Base-by-base conservation (phyloP, 345 rosid genomes). In the Excoecaria cochinchinensis region DNA sequence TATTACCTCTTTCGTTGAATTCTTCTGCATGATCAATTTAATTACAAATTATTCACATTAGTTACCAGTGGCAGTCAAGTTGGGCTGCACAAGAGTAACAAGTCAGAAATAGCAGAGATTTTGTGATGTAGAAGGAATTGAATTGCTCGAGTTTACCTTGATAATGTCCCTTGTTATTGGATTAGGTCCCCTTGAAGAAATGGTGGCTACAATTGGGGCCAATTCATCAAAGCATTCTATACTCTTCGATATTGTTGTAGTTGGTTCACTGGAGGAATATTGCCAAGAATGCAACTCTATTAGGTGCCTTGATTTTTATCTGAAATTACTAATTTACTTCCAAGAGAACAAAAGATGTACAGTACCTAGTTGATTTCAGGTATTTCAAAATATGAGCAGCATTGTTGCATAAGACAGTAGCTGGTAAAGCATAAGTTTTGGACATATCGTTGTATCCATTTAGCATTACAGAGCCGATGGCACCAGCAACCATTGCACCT, bases 151-250 rank as follows among this genome's bases (percentile, higher is more conserved):
- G 25, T 52, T 56, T 65, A 83, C 85, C 79, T 82, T 81, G 22
- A 83, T 72, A 65, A 85, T 67, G 74, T 83, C 85, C 4, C 48
- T 56, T 44, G 85, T 79, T 63, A 83, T 56, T 0, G 76, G 67
- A 42, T 71, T 84, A 12, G 89, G 89, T 9, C 87, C 87, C 58
- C 89, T 71, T 0, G 85, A 81, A 4, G 85, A 84, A 55, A 82
- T 82, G 4, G 81, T 66, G 14, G 47, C 80, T 15, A 82, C 80
- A 13, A 2, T 50, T 0, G 84, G 83, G 4, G 85, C 81, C 3
- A 63, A 42, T 57, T 59, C 72, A 61, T 83, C 77, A 3, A 47
- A 6, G 10, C 11, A 17, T 50, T 72, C 69, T 0, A 3, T 0
- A 2, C 80, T 81, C 71, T 73, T 81, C 22, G 72, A 69, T 60